Base-by-base conservation (phyloP, 2,329 filamentous ascomycete genomes). In the Stagonosporopsis rhizophila region DNA sequence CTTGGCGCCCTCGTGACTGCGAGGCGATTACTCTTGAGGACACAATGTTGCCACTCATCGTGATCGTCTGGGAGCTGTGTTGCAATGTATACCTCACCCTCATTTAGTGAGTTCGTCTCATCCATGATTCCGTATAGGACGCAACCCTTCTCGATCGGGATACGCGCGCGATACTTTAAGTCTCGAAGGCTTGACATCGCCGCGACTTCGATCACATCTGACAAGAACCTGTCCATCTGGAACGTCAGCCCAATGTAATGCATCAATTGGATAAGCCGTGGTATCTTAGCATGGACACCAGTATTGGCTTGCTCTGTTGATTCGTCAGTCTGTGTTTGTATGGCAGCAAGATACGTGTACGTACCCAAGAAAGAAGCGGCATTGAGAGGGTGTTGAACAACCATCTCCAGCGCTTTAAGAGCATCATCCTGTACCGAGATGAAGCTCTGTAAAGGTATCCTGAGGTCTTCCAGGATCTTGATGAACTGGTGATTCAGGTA, bases 61-160 rank as follows among this genome's bases (percentile, higher is more conserved):
- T 56, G 48, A 1, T 67, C 66, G 17, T 75, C 65, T 14, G 75
- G 66, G 42, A 57, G 78, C 41, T 86, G 79, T 34, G 83, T 85
- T 0, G 84, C 83, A 49, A 90, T 83, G 64, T 87, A 93, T 0
- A 94, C 83, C 60, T 96, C 80, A 1, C 84, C 83, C 67, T 91
- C 87, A 9, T 82, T 61, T 0, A 96, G 79, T 32, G 82, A 84
- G 0, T 84, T 85, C 0, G 89, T 92, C 73, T 96, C 91, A 59
- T 96, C 92, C 85, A 95, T 90, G 46, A 96, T 82, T 0, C 92
- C 92, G 64, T 92, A 92, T 0, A 96, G 80, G 0, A 90, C 92
- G n/a, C 88, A 83, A 0, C 90, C 92, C 15, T 87, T 73, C 0
- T 83, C 74, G 0, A 96, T 83, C 0, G 85, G 87, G 30, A 96